These are phyloP conservation scores for Aphanomyces euteiches DNA, from an alignment of 352 stramenopile species.

Conservation along the genomic window DNA sequence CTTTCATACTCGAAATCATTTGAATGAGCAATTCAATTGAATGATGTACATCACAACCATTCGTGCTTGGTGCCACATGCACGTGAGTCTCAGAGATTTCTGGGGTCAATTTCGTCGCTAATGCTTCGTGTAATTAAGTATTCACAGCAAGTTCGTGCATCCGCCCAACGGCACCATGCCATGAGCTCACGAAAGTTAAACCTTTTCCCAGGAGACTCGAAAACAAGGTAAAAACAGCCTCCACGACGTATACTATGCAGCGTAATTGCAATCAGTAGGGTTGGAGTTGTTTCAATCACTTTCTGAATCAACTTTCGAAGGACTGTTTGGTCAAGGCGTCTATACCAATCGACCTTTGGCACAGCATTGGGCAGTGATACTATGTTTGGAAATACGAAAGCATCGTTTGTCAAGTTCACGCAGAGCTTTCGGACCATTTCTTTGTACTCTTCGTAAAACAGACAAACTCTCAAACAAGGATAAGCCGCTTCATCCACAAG, in stretches of 20 bases:
- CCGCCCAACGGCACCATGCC: slow-evolving; percentile 2
- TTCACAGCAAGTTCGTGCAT: slow-evolving; percentile 11
- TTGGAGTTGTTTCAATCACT: not conserved
- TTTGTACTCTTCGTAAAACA: not conserved
- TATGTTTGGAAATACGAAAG: slow-evolving; percentile 9
- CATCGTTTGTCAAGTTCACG: not conserved
- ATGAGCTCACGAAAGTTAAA: not conserved
- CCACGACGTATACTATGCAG: slow-evolving; percentile 4
- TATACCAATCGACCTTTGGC: not conserved
- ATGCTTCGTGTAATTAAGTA: slow-evolving; percentile 2
- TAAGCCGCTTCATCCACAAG: not conserved
- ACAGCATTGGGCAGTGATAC: not conserved
- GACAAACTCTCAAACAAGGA: slow-evolving; percentile 3
- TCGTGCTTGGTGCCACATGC: not conserved
- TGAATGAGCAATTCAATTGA: not conserved
- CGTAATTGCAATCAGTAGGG: not conserved
- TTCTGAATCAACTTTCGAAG: not conserved
- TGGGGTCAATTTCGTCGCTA: slow-evolving; percentile 8
- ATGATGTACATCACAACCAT: not conserved
- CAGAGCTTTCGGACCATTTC: no score
- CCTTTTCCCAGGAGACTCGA: not conserved
- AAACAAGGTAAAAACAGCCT: not conserved
- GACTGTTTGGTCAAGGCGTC: not conserved
- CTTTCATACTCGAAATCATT: not conserved
- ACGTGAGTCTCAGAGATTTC: not conserved